Percentiles rank a stretch among this genome's conserved stretches.
These are phyloP conservation scores for Penicillium sp. DNA, from an alignment of 2,329 filamentous ascomycete genomes.

Conservation along the genomic window DNA sequence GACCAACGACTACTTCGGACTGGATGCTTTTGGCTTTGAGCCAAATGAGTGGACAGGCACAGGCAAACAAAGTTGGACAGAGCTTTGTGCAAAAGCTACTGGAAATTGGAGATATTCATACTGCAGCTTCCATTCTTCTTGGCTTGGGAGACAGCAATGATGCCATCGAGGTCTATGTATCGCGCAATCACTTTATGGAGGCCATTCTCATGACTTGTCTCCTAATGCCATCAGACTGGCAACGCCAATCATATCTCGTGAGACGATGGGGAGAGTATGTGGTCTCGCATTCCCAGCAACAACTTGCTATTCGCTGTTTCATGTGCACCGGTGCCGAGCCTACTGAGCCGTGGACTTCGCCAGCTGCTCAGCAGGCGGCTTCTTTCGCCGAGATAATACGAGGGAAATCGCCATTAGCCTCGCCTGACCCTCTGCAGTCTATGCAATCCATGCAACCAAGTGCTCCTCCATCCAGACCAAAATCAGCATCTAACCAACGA, in stretches of 20 bases:
- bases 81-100: constrained; percentile 88
- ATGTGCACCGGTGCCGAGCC: constrained; percentile 86
- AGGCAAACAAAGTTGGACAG: constrained; percentile 86
- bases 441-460: constrained; percentile 12
- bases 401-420: constrained; percentile 43
- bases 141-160: constrained; percentile 91
- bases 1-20: constrained; percentile 88
- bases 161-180: constrained; percentile 94
- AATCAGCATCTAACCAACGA: constrained; percentile 55
- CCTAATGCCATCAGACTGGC: constrained; percentile 82
- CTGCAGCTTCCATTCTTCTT: constrained; percentile 87
- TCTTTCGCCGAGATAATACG: constrained; percentile 37
- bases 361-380: constrained; percentile 66
- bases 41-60: constrained; percentile 74
- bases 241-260: constrained; percentile 81
- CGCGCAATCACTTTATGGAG: constrained; percentile 88
- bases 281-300: constrained; percentile 80
- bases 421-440: constrained; percentile 58
- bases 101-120: constrained; percentile 86
- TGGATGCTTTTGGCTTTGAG: constrained; percentile 96
- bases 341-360: constrained; percentile 83
- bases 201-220: constrained; percentile 85
- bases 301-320: constrained; percentile 88
- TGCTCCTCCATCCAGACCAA: constrained; percentile 25
- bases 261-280: constrained; percentile 95